A percentile compares a stretch with the other conserved stretches of the same genome.
These are phyloP conservation scores for Cardamine occulta DNA, from an alignment of 345 rosid genomes.

Conservation along the genomic window DNA sequence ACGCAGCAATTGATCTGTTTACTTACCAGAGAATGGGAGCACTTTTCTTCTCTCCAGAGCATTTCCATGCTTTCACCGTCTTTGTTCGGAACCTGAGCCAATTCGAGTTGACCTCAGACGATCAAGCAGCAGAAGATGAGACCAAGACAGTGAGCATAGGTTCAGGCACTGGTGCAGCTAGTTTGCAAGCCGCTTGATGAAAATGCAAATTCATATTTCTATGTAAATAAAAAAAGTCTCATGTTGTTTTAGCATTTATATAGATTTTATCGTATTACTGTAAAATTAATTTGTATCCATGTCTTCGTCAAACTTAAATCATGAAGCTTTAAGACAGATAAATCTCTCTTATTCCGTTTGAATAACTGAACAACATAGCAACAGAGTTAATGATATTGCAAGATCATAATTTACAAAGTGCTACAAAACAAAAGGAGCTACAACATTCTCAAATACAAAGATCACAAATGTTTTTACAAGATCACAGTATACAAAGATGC, in stretches of 20 bases:
- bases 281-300: constrained; percentile 16
- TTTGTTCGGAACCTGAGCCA: constrained; percentile 68
- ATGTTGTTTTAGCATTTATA: constrained; percentile 1
- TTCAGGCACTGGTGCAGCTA: constrained; percentile 39
- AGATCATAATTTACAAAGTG: background rate
- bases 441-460: constrained; percentile 3
- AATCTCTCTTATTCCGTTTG: background rate
- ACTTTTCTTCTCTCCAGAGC: constrained; percentile 90
- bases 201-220: constrained; percentile 17
- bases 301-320: background rate
- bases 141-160: constrained; percentile 23
- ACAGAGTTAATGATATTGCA: background rate
- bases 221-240: constrained; percentile 30
- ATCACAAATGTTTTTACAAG: background rate
- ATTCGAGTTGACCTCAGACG: constrained; percentile 56
- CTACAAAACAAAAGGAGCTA: constrained; percentile 1
- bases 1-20: constrained; percentile 53
- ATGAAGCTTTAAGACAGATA: background rate
- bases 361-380: background rate
- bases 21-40: constrained; percentile 98
- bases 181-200: constrained; percentile 40
- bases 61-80: constrained; percentile 73
- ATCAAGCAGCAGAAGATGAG: constrained; percentile 52
- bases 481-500: constrained; percentile 26
- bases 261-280: constrained; percentile 6